phyloP scores from a whole-genome alignment of 495 filamentous ascomycete genomes.

The Penicillium bialowiezense region DNA sequence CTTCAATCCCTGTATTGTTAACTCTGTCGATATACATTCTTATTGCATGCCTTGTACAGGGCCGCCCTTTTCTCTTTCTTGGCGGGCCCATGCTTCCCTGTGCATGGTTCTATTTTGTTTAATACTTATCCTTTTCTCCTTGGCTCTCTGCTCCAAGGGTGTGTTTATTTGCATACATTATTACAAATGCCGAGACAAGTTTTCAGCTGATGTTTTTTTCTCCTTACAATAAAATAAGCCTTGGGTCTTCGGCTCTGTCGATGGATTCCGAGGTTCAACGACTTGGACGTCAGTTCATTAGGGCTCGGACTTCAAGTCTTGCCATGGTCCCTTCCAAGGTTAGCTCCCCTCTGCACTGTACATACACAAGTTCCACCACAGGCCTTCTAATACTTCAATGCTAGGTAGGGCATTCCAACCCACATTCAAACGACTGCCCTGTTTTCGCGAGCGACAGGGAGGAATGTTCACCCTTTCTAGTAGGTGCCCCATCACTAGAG shows the following conservation, averaged over 20 bases:
- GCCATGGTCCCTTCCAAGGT: too few relatives aligned
- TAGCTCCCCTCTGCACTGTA: too few relatives aligned
- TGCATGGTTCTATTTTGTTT: constrained; percentile 30
- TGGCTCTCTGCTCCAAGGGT: constrained; percentile 8
- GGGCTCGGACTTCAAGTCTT: too few relatives aligned
- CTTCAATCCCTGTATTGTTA: constrained; percentile 24
- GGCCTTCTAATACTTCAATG: neutral
- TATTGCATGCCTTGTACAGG: constrained; percentile 27
- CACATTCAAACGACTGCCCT: neutral
- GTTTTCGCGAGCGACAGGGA: constrained; percentile 3
- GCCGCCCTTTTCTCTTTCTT: constrained; percentile 14
- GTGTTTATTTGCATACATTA: constrained; percentile 5
- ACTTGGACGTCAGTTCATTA: too few relatives aligned
- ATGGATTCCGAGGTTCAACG: too few relatives aligned
- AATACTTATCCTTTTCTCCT: constrained; percentile 24
- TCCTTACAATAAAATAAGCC: neutral
- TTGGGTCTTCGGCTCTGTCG: too few relatives aligned
- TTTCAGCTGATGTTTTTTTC: neutral
- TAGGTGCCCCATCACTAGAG: constrained; percentile 1
- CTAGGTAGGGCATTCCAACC: neutral
- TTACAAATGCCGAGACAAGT: neutral
- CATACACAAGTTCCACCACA: too few relatives aligned
- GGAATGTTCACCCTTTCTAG: constrained; percentile 24
- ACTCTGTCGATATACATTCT: constrained; percentile 27
- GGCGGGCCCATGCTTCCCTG: constrained; percentile 14